Percentiles rank a stretch among this genome's conserved stretches.
These are phyloP conservation scores for Nakaseomyces sp. DNA, from an alignment of 1,139 yeast genomes.

Conservation along the genomic window DNA sequence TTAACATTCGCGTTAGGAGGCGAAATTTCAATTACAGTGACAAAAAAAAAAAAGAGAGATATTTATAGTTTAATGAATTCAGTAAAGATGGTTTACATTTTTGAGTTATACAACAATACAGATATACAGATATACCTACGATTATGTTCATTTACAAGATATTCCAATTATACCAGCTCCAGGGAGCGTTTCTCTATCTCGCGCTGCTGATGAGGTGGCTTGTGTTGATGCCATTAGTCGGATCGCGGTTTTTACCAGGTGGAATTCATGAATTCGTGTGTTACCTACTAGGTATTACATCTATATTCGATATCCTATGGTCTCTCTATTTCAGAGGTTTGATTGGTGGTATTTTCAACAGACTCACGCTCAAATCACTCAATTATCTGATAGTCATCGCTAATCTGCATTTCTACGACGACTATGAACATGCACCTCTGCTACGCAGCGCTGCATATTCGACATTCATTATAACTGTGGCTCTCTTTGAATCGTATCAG, in stretches of 20 bases:
- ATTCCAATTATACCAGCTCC: constrained; percentile 26
- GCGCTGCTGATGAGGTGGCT: constrained; percentile 45
- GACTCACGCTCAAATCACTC: constrained; percentile 33
- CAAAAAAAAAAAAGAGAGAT: too few species aligned
- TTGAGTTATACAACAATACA: too few species aligned
- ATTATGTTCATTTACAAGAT: constrained; percentile 12
- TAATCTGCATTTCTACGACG: constrained; percentile 39
- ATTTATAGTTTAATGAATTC: too few species aligned
- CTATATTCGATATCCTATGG: constrained; percentile 25
- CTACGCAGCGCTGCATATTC: constrained; percentile 31
- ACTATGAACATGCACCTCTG: constrained; percentile 34
- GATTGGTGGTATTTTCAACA: constrained; percentile 12
- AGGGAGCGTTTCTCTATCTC: constrained; percentile 41
- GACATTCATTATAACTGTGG: constrained; percentile 26
- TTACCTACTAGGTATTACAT: constrained; percentile 16
- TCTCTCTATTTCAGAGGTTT: constrained; percentile 21
- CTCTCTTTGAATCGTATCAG: constrained; percentile 23
- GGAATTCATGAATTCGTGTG: constrained; percentile 62
- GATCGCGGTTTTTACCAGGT: constrained; percentile 53
- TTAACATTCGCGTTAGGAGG: too few species aligned
- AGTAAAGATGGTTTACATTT: too few species aligned
- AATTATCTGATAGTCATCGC: constrained; percentile 40
- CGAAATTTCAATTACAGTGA: too few species aligned
- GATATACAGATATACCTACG: too few species aligned
- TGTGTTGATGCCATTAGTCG: constrained; percentile 52